Base-by-base conservation (phyloP, 805 yeast genomes). In the Metschnikowia henanensis region DNA sequence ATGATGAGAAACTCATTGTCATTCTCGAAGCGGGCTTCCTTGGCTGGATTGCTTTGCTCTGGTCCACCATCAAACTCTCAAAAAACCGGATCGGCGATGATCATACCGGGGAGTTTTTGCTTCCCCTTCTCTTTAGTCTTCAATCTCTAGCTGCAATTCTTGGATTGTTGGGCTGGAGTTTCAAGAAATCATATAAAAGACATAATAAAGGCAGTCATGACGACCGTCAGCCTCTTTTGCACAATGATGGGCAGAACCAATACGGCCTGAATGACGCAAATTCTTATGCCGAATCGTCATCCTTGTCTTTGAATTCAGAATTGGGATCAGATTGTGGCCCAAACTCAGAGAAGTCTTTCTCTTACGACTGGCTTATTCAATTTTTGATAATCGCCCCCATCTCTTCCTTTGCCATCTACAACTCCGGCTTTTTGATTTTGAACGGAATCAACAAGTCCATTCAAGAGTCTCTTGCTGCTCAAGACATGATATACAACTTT, bases 311-410 rank as follows among this genome's bases (percentile, higher is more conserved):
- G 23, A 26, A 18, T 13, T 36, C 39, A 5, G 52, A 60, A 37
- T 64, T 54, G 37, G 42, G 59, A 1, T 59, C 53, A 31, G 59
- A 50, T 0, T 52, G 61, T 2, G 58, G 52, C 39, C 39, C 55
- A 22, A 58, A 55, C 13, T 55, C 55, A 10, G 45, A 63, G 30
- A 70, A 67, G 38, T 76, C 80, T 4, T 74, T 77, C 36, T 76
- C 83, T 31, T 87, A 84, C 57, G 95, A 85, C 55, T 90, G 97
- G 96, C 73, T 83, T 13, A 51, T 87, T 15, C 96, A 90, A 60
- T 88, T 79, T 55, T 51, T 87, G 25, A 49, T 82, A 1, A 59
- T 84, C 15, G 87, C 84, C 12, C 96, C 97, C 2, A 40, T 84
- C 12, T 66, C 84, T 1, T 66, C 81, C 3, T 72, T 76, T 26